These are phyloP conservation scores for Boechera divaricarpa DNA, from an alignment of 345 rosid species.

Conservation along the genomic window DNA sequence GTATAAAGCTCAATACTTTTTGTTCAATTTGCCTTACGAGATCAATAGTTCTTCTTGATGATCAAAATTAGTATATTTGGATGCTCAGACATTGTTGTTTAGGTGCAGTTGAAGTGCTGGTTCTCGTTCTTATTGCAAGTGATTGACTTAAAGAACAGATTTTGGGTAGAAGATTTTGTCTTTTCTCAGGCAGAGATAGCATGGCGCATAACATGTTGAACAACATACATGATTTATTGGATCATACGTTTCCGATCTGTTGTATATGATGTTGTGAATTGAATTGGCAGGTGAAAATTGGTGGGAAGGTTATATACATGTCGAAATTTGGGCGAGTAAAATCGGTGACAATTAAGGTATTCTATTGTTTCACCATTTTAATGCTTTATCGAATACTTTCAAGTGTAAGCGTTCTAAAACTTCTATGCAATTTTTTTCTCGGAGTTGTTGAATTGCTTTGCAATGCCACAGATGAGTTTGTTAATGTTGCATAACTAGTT, in stretches of 20 bases:
- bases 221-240: slow-evolving; percentile 74
- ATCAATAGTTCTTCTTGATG: not conserved
- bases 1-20: slow-evolving; percentile 48
- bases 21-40: not conserved
- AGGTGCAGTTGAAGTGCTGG: not conserved
- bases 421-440: too few species aligned
- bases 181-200: slow-evolving; percentile 88
- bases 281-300: slow-evolving; percentile 74
- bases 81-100: slow-evolving; percentile 15
- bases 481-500: too few species aligned
- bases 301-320: slow-evolving; percentile 79
- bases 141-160: not conserved
- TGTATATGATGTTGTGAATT: slow-evolving; percentile 20
- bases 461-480: too few species aligned
- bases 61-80: not conserved
- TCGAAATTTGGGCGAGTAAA: too few species aligned
- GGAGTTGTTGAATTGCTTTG: too few species aligned
- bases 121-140: not conserved
- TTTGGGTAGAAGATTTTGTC: slow-evolving; percentile 16
- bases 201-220: slow-evolving; percentile 94
- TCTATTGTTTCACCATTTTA: too few species aligned
- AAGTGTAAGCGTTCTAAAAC: too few species aligned
- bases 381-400: too few species aligned
- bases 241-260: not conserved
- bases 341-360: too few species aligned